Base-by-base conservation (phyloP, 139 green algal genomes). In the Coccomyxa sp. region DNA sequence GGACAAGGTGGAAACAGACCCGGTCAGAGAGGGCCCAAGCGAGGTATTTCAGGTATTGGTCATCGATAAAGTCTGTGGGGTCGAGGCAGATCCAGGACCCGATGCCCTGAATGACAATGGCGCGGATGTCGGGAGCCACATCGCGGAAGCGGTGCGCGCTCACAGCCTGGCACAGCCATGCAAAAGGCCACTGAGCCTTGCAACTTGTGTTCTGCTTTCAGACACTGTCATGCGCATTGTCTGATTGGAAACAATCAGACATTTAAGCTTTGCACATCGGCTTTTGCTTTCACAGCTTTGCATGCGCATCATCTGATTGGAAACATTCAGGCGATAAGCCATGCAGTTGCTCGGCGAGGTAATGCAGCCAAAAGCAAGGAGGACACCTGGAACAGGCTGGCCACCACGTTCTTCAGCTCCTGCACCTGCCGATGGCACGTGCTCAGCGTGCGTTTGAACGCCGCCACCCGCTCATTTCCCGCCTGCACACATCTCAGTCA, bases 1-100 rank as follows among this genome's bases (percentile, higher is more conserved):
- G 28, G 1, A 78, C 14, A 31, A 38, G 23, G 17, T 78, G 28
- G 21, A 7, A 31, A 38, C 71, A 31, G 71, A 91, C 90, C 88
- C 89, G 93, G 91, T 99, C 96, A 30, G 91, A 95, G 38, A 99
- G 86, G 13, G 92, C 91, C 96, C 96, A 99, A 13, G 93, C 96
- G n/a, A 99, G 81, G 92, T 99, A 99, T 89, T 99, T 98, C 80
- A 99, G 91, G 90, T 98, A 97, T 0, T 87, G 38, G 82, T 98
- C 94, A 23, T 88, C 85, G 63, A 98, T 88, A 86, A 96, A 99
- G 67, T 88, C 81, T 0, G 90, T 79, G 15, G 96, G 96, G 71
- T 92, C 77, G 14, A 84, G 76, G 27, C 38, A n/a, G 21, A 96
- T 91, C 96, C 96, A 99, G 78, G 81, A 18, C 0, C 95, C 95